Evolutionary conservation across 495 filamentous ascomycete genomes (phyloP), one percentile per base, ranked within the genome.

Genomic region (Aspergillus steynii): DNA sequence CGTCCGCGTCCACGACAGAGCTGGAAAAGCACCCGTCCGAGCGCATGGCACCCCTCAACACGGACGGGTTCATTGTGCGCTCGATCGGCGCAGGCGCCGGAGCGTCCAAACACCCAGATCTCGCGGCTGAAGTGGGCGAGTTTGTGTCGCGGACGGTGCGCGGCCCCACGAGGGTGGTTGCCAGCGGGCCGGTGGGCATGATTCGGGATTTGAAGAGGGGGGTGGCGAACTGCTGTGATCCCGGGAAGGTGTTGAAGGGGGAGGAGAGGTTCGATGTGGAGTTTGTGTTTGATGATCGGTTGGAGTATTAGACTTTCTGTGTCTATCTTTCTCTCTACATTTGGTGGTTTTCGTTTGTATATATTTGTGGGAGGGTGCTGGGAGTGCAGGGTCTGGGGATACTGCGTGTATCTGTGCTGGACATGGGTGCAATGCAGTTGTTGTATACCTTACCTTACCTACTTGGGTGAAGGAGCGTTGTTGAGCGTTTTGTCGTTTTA

Each of bases 101-200:
- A 0, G 8, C 2, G 5, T 58, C 56, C 2, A 29, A 15, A 25
- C 63, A 79, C 65, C 77, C 79, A 2, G 56, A 68, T 34, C 47
- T 77, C 7, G 55, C 45, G 1, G 47, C 46, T 0, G 50, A 74
- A n/a, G 56, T 79, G 6, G 55, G 48, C 7, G 64, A 62, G 9
- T 80, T 81, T 56, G 50, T 77, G 10, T 46, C 57, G 0, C 64
- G 65, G 32, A 71, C 71, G 0, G 58, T 67, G 0, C 42, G 49
- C 2, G 85, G 85, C 0, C 74, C 80, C 6, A 85, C 83, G 1
- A 68, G 77, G 10, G 84, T 90, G 0, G 74, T 88, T 64, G 86
- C 78, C 0, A 88, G 85, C 63, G 87, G 87, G 20, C 87, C 88
- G 25, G 72, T 76, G n/a, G 77, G 73, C 1, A 84, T 89, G 82